Base-by-base conservation (phyloP, 1,139 yeast species). In the Scheffersomyces titani region DNA sequence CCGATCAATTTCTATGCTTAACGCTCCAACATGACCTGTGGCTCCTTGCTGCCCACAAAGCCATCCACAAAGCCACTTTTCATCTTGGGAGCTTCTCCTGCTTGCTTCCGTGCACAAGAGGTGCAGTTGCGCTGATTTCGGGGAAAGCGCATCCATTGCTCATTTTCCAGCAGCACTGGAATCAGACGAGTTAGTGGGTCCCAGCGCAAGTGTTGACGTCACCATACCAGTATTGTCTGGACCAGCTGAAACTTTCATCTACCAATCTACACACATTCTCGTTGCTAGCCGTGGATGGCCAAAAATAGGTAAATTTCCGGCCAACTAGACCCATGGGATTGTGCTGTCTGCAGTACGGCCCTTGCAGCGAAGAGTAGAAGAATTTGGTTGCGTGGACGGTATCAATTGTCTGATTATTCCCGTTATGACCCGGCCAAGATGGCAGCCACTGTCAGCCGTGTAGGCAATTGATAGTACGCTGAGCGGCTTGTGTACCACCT, bases 21-120 rank as follows among this genome's bases (percentile, higher is more conserved):
- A 50, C n/a, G n/a, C n/a, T n/a, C n/a, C n/a, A n/a, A n/a, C n/a
- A n/a, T 47, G 51, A 6, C 50, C 44, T 30, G 48, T 50, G 30
- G 49, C 44, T 18, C 21, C 44, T 24, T 24, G 47, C 50, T n/a
- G n/a, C n/a, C n/a, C n/a, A n/a, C n/a, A n/a, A n/a, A n/a, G n/a
- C 44, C 22, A 44, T n/a, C 49, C 22, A 46, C 44, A 30, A 30
- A 30, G 40, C 40, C 40, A 30, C 40, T 30, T 30, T 30, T 16
- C 40, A 11, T 30, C 40, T 5, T 30, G 16, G 40, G 40, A 11
- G 40, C 16, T 30, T 30, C 40, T 30, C 40, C 40, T 30, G 40
- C 40, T 30, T 30, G 40, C 40, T 30, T 30, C 40, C 13, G 13
- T 30, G 40, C 40, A 30, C 40, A 30, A 30, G 40, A 30, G 40